phyloP scores from a whole-genome alignment of 768 basidiomycete species.

The Auriscalpium orientale region DNA sequence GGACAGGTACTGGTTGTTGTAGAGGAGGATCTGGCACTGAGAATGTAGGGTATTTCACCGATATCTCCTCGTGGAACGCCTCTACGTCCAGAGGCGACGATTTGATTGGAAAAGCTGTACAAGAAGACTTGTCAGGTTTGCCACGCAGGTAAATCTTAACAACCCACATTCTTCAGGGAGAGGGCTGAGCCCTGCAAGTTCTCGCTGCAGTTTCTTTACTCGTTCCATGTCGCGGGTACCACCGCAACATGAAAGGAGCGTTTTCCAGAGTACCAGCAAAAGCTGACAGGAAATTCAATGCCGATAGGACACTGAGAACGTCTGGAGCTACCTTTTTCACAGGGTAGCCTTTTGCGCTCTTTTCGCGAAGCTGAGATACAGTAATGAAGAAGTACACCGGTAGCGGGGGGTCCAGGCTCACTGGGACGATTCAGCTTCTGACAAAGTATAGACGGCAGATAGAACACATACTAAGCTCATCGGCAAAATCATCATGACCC shows the following conservation, averaged over 20 bases:
- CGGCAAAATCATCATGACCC: constrained; percentile 89
- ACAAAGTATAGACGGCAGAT: constrained; percentile 7
- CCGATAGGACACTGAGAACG: constrained; percentile 3
- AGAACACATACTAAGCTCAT: constrained; percentile 79
- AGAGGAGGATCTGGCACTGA: constrained; percentile 34
- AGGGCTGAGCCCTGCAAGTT: constrained; percentile 68
- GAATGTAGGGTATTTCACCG: constrained; percentile 96
- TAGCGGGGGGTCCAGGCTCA: constrained; percentile 92
- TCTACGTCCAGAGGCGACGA: constrained; percentile 88
- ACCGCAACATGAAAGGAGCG: constrained; percentile 84
- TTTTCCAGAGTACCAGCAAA: constrained; percentile 91
- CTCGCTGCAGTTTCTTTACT: constrained; percentile 79
- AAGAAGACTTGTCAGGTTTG: not conserved
- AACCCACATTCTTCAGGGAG: constrained; percentile 40
- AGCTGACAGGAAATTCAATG: constrained; percentile 42
- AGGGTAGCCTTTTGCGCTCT: constrained; percentile 91
- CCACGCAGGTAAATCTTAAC: not conserved
- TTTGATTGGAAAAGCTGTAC: constrained; percentile 63
- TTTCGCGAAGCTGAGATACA: constrained; percentile 85
- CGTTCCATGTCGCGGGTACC: constrained; percentile 81
- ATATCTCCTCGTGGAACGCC: constrained; percentile 81
- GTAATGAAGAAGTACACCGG: constrained; percentile 89
- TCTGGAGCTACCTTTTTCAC: constrained; percentile 75
- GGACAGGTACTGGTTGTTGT: not conserved
- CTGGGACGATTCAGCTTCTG: constrained; percentile 30